Conservation (phyloP, 2,329 filamentous ascomycete genomes). For the Hypoxylon sp. region DNA sequence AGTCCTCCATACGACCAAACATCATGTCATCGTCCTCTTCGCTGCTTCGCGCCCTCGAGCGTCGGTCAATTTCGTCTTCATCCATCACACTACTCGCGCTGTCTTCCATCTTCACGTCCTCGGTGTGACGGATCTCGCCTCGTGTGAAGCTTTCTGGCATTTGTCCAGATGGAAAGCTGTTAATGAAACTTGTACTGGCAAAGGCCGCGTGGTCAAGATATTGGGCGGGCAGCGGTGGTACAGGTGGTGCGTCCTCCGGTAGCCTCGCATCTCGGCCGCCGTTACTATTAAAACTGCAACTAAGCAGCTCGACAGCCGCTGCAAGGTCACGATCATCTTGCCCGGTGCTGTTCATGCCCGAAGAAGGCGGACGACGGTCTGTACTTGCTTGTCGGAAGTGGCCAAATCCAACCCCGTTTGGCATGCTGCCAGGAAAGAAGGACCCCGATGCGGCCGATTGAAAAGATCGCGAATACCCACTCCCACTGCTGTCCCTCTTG, state of each 20-base stretch:
- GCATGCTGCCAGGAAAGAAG: slow-evolving; percentile 61
- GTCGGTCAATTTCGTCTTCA: slow-evolving; percentile 70
- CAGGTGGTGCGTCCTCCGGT: slow-evolving; percentile 80
- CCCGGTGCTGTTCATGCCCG: slow-evolving; percentile 76
- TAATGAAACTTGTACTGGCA: slow-evolving; percentile 68
- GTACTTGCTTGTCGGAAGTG: slow-evolving; percentile 79
- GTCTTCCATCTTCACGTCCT: slow-evolving; percentile 74
- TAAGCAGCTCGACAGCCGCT: slow-evolving; percentile 87
- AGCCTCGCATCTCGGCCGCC: slow-evolving; percentile 72
- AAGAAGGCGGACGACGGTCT: slow-evolving; percentile 80
- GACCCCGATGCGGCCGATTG: slow-evolving; percentile 72
- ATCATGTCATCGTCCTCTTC: slow-evolving; percentile 95
- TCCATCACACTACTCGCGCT: slow-evolving; percentile 69
- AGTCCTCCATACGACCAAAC: slow-evolving; percentile 97
- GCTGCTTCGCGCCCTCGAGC: slow-evolving; percentile 67
- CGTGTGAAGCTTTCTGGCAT: slow-evolving; percentile 71
- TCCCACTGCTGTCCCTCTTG: slow-evolving; percentile 67
- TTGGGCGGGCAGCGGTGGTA: slow-evolving; percentile 84
- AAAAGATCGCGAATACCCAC: slow-evolving; percentile 78
- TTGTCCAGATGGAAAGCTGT: slow-evolving; percentile 67
- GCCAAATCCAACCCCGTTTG: slow-evolving; percentile 57
- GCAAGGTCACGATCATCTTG: slow-evolving; percentile 89
- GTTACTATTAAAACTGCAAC: slow-evolving; percentile 87
- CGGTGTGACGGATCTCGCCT: slow-evolving; percentile 60
- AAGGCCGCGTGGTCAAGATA: slow-evolving; percentile 73